A percentile compares a stretch with the other conserved stretches of the same genome.
Conservation (phyloP, 108 stramenopile species). For the Conticribra guillardii region DNA sequence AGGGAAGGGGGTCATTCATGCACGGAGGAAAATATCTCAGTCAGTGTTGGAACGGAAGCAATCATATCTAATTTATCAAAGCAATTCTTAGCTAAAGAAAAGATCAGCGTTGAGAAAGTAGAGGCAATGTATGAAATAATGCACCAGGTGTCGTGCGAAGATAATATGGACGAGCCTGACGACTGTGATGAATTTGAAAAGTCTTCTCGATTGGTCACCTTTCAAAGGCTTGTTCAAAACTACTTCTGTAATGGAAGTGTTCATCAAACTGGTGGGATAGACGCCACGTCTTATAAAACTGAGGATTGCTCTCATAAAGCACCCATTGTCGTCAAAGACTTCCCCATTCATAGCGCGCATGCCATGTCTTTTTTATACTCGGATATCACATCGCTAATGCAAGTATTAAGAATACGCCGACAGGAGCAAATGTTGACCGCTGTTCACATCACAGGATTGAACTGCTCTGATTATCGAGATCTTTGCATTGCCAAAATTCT, state of each 20-base stretch:
- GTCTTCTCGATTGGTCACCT: conserved; percentile 59
- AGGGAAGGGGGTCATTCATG: neutral
- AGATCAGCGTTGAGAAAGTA: conserved; percentile 64
- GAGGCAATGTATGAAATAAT: conserved; percentile 71
- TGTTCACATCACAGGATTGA: conserved; percentile 40
- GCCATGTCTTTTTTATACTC: conserved; percentile 33
- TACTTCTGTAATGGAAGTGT: conserved; percentile 53
- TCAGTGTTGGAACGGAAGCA: conserved; percentile 7
- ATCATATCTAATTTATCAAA: conserved; percentile 42
- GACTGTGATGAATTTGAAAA: conserved; percentile 25
- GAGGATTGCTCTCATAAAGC: conserved; percentile 15
- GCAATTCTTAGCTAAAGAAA: conserved; percentile 55
- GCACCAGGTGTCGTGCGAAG: conserved; percentile 45
- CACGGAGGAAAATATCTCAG: neutral
- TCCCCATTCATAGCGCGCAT: conserved; percentile 17
- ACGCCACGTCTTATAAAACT: too few relatives aligned
- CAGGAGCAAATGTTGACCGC: conserved; percentile 22
- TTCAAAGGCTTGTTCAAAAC: conserved; percentile 60
- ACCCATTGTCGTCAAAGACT: conserved; percentile 38
- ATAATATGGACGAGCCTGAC: conserved; percentile 19
- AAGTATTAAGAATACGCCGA: conserved; percentile 35
- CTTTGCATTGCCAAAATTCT: conserved; percentile 76
- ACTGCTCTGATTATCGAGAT: conserved; percentile 63
- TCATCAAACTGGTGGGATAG: too few relatives aligned
- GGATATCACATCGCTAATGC: conserved; percentile 50